phyloP scores from a whole-genome alignment of 176 grass and related monocot genomes.

The Phyllostachys edulis region DNA sequence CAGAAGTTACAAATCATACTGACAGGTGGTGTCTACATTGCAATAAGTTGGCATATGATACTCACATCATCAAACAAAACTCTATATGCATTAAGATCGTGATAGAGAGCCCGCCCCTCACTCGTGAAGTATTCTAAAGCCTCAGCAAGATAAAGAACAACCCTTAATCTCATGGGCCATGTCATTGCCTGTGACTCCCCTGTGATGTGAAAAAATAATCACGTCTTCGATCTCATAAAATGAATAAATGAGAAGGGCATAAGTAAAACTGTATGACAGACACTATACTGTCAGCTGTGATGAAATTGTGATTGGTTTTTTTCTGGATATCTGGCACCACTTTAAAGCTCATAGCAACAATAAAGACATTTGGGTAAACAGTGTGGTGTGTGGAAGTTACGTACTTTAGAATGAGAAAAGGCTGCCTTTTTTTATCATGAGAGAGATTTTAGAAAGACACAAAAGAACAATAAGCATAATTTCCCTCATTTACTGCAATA shows the following conservation, averaged over 20 bases:
- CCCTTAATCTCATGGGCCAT: constrained; percentile 61
- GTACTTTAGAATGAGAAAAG: not conserved
- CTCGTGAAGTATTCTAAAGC: constrained; percentile 59
- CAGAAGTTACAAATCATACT: too few relatives aligned
- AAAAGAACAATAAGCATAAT: not conserved
- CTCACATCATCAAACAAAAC: constrained; percentile 59
- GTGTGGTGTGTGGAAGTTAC: not conserved
- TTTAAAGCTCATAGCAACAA: not conserved
- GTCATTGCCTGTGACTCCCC: constrained; percentile 56
- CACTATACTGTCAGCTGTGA: not conserved
- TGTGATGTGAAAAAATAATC: constrained; percentile 18
- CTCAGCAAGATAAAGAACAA: constrained; percentile 45
- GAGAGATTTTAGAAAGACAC: not conserved
- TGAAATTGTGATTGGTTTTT: not conserved
- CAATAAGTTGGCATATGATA: not conserved
- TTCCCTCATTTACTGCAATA: not conserved
- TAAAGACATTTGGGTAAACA: not conserved
- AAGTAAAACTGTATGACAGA: not conserved
- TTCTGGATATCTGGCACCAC: not conserved
- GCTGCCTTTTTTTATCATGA: not conserved
- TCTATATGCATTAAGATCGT: constrained; percentile 67
- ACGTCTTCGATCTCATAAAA: not conserved
- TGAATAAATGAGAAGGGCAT: not conserved
- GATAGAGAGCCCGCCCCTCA: constrained; percentile 43
- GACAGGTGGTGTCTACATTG: too few relatives aligned